A percentile compares a stretch with the other conserved stretches of the same genome.
Evolutionary conservation across 768 basidiomycete genomes (phyloP).

Genomic region (Mycena albidolilacea): DNA sequence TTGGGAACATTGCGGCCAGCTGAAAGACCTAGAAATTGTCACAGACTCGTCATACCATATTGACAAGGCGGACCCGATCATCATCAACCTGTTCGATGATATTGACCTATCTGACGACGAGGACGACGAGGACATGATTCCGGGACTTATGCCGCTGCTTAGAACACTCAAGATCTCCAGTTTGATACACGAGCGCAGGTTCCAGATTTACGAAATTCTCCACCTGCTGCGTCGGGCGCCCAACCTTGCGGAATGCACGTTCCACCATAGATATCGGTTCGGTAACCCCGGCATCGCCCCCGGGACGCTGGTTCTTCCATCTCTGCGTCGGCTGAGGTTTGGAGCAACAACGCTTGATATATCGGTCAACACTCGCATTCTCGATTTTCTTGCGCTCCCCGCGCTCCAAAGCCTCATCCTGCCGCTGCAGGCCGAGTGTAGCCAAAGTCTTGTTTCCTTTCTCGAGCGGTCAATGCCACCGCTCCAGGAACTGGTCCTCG

Average conservation of each 20-base stretch:
- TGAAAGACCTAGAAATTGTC: neutral
- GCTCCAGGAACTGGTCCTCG: neutral
- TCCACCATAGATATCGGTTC: neutral
- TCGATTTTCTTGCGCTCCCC: neutral
- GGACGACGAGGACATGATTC: neutral
- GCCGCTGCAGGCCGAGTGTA: neutral
- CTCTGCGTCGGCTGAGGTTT: neutral
- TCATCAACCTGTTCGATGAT: neutral
- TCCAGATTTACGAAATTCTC: neutral
- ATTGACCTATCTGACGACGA: neutral
- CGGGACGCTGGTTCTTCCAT: neutral
- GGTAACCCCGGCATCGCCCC: no score
- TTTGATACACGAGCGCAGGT: no score
- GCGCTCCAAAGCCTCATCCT: neutral
- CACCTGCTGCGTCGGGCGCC: neutral
- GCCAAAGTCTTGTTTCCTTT: neutral
- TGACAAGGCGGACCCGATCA: no score
- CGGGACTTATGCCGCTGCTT: neutral
- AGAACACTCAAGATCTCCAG: neutral
- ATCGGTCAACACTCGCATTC: neutral
- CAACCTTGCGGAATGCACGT: neutral
- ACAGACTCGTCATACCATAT: no score
- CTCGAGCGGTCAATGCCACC: neutral
- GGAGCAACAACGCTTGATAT: neutral
- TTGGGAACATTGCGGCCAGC: neutral